These are phyloP conservation scores for Inosperma sp. DNA, from an alignment of 768 basidiomycete species.

Conservation along the genomic window DNA sequence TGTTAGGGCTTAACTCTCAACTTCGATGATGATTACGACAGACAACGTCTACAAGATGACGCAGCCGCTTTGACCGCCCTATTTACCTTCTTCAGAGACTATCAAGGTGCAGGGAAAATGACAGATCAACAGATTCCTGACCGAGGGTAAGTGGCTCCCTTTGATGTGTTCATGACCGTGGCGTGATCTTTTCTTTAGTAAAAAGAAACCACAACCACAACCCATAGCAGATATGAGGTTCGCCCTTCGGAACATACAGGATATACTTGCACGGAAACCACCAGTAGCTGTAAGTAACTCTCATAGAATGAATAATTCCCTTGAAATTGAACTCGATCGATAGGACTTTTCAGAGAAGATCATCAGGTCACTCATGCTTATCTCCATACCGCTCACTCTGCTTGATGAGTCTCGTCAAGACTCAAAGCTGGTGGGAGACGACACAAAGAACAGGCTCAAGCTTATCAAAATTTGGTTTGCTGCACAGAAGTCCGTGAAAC, in stretches of 20 bases:
- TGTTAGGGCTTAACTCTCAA: not conserved
- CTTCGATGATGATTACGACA: too few relatives aligned
- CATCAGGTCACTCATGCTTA: conserved; percentile 13
- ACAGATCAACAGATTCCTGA: not conserved
- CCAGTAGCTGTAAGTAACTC: not conserved
- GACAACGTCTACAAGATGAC: too few relatives aligned
- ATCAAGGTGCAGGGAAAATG: not conserved
- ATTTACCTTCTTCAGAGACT: not conserved
- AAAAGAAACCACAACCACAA: too few relatives aligned
- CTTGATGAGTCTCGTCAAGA: not conserved
- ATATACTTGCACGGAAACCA: too few relatives aligned
- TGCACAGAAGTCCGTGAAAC: conserved; percentile 10
- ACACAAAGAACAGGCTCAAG: conserved; percentile 10
- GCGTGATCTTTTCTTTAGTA: too few relatives aligned
- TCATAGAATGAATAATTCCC: not conserved
- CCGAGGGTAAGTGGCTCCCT: not conserved
- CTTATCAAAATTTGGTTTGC: conserved; percentile 12
- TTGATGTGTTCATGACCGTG: not conserved
- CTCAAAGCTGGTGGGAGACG: conserved; percentile 1
- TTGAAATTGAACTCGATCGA: not conserved
- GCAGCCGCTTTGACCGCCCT: not conserved
- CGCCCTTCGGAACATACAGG: too few relatives aligned
- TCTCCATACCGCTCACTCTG: conserved; percentile 18
- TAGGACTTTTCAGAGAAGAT: not conserved
- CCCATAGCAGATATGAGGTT: too few relatives aligned